phyloP scores from a whole-genome alignment of 176 grass and related monocot species.

The Aegilops tauschii region DNA sequence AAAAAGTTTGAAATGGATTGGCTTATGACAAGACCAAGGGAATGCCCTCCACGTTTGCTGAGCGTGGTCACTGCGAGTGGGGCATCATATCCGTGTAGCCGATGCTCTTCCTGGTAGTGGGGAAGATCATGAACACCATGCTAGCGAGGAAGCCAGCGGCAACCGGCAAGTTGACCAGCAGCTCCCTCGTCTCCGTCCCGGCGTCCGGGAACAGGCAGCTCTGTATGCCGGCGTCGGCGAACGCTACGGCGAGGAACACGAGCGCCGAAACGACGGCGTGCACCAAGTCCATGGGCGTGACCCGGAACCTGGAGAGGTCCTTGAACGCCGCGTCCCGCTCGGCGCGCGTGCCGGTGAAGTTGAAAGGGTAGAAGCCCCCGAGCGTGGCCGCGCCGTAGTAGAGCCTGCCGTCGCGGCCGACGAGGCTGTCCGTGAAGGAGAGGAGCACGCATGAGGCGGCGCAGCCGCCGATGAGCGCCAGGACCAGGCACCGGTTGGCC shows the following conservation, averaged over 20 bases:
- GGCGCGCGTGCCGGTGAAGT: neutral
- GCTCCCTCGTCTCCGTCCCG: conserved; percentile 31
- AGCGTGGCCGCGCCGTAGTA: neutral
- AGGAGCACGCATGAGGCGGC: conserved; percentile 1
- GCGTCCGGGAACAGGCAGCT: conserved; percentile 55
- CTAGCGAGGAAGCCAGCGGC: neutral
- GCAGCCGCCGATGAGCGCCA: neutral
- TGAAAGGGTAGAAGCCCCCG: conserved; percentile 3
- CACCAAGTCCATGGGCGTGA: conserved; percentile 41
- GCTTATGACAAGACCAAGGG: too few species aligned
- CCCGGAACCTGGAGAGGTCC: neutral
- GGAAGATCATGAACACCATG: conserved; percentile 11
- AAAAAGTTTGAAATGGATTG: too few species aligned
- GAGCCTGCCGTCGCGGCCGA: conserved; percentile 8
- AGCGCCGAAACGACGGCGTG: conserved; percentile 47
- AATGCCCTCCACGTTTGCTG: neutral
- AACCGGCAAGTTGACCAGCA: conserved; percentile 58
- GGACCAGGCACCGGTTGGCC: neutral
- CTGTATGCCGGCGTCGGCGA: conserved; percentile 41
- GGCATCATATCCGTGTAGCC: conserved; percentile 9
- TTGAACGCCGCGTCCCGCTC: neutral
- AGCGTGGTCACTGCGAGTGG: neutral
- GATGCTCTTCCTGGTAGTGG: conserved; percentile 2
- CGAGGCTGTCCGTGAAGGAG: conserved; percentile 11
- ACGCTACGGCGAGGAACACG: conserved; percentile 51